Conservation (phyloP, 2,329 filamentous ascomycete genomes). For the Colletotrichum abscissum region DNA sequence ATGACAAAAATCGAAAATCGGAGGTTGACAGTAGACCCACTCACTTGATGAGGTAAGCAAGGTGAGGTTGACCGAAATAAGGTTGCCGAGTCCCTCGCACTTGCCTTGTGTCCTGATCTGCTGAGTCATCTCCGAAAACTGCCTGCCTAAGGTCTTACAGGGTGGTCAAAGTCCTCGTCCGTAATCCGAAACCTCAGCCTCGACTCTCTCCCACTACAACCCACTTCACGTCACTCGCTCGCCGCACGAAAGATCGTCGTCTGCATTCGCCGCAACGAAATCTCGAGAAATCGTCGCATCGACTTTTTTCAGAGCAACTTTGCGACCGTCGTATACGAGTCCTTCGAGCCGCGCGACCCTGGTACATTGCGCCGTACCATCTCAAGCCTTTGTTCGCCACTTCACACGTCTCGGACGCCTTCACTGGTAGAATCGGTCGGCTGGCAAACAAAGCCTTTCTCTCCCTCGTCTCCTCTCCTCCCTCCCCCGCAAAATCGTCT, state of each 20-base stretch:
- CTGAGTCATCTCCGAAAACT: constrained; percentile 22
- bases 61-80: not conserved
- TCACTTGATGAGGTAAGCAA: not conserved
- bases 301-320: constrained; percentile 36
- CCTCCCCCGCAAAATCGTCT: not conserved
- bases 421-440: constrained; percentile 62
- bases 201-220: constrained; percentile 37
- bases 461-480: constrained; percentile 3
- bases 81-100: not conserved
- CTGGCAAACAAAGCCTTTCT: constrained; percentile 17
- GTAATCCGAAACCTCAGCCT: constrained; percentile 26
- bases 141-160: not conserved
- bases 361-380: constrained; percentile 20
- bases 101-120: not conserved
- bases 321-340: constrained; percentile 37
- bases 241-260: constrained; percentile 48
- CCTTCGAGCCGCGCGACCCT: constrained; percentile 51
- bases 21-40: not conserved
- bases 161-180: constrained; percentile 16
- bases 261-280: constrained; percentile 41
- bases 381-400: constrained; percentile 38
- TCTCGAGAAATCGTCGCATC: constrained; percentile 34
- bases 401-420: constrained; percentile 63
- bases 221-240: constrained; percentile 42
- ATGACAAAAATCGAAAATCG: not conserved